phyloP scores from a whole-genome alignment of 176 grass and related monocot genomes.

The Zea mays region Zm-B73-REFERENCE-NAM-5.0 NC_050097.1:210210001-210210500 shows the following conservation, averaged over 20 bases:
- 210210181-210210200: not conserved
- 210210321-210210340: not conserved
- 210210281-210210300: slow-evolving; percentile 32
- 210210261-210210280: slow-evolving; percentile 35
- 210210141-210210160: slow-evolving; percentile 32
- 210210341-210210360: slow-evolving; percentile 36
- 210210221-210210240: slow-evolving; percentile 12
- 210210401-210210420: slow-evolving; percentile 10
- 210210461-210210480: not conserved
- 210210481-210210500: slow-evolving; percentile 34
- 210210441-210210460: not conserved
- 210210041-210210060: slow-evolving; percentile 25
- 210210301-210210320: slow-evolving; percentile 31
- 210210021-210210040: not conserved
- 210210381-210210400: slow-evolving; percentile 5
- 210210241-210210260: slow-evolving; percentile 14
- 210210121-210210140: slow-evolving; percentile 49
- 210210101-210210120: slow-evolving; percentile 32
- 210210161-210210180: slow-evolving; percentile 35
- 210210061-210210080: slow-evolving; percentile 39
- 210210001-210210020: slow-evolving; percentile 18
- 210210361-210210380: slow-evolving; percentile 20
- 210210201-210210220: not conserved
- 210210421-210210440: not conserved
- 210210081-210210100: slow-evolving; percentile 45